Evolutionary conservation across 345 rosid species (phyloP).

Genomic region (Theobroma cacao): DNA sequence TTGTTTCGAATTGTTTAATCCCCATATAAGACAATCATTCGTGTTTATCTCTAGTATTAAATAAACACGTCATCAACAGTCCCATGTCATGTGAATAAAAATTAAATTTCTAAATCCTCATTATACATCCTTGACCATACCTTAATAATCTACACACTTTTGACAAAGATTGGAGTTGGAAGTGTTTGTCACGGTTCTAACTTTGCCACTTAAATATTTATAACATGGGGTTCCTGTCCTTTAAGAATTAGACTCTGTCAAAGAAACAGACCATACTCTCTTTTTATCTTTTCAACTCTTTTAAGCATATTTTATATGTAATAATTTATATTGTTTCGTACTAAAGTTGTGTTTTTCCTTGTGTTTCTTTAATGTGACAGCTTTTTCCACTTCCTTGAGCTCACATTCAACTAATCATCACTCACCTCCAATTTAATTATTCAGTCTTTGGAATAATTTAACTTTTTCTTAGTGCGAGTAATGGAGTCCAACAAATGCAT

Average conservation of each 20-base stretch:
- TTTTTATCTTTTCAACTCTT: neutral
- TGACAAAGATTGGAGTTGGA: constrained; percentile 10
- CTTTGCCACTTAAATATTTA: neutral
- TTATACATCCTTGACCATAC: no score
- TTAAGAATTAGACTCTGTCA: neutral
- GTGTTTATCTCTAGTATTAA: neutral
- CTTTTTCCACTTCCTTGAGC: constrained; percentile 7
- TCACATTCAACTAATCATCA: constrained; percentile 25
- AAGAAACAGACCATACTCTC: neutral
- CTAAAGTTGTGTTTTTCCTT: constrained; percentile 11
- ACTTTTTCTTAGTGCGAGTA: constrained; percentile 27
- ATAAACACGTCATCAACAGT: constrained; percentile 1
- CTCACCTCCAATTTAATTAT: constrained; percentile 10
- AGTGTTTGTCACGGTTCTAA: constrained; percentile 24
- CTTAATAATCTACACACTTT: neutral
- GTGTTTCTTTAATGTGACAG: neutral
- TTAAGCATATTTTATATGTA: neutral
- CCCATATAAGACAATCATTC: neutral
- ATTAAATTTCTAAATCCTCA: neutral
- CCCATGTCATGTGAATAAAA: neutral
- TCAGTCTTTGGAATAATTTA: constrained; percentile 18
- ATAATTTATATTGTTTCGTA: constrained; percentile 2
- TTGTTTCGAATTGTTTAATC: neutral
- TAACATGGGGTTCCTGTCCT: constrained; percentile 19
- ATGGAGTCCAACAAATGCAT: constrained; percentile 23